Conservation (phyloP, 805 yeast species). For the Metschnikowia amazonensis region DNA sequence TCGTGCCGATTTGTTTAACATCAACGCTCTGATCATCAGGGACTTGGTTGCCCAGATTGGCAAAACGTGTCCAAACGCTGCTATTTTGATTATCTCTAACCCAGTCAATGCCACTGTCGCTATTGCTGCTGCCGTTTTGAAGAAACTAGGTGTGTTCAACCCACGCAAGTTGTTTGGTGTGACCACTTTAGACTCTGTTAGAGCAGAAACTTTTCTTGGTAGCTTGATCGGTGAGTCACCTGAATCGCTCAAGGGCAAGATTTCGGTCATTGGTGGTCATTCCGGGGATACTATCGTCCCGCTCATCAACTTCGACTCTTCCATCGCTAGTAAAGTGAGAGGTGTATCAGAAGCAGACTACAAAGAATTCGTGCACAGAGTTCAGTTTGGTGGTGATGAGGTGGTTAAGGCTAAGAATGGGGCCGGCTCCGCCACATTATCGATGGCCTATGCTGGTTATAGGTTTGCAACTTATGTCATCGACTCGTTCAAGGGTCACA, state of each 20-base stretch:
- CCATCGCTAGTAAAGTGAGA: slow-evolving; percentile 19
- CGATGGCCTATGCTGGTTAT: slow-evolving; percentile 24
- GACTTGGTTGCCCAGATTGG: slow-evolving; percentile 42
- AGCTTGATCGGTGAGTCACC: slow-evolving; percentile 33
- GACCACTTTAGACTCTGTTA: slow-evolving; percentile 43
- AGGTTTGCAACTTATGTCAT: slow-evolving; percentile 18
- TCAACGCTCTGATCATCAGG: slow-evolving; percentile 43
- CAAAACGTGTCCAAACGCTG: slow-evolving; percentile 37
- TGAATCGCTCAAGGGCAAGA: slow-evolving; percentile 32
- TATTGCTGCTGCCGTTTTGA: slow-evolving; percentile 47
- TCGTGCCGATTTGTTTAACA: slow-evolving; percentile 44
- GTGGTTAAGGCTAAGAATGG: slow-evolving; percentile 23
- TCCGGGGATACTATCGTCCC: slow-evolving; percentile 48
- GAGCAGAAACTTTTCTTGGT: slow-evolving; percentile 46
- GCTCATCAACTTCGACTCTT: slow-evolving; percentile 23
- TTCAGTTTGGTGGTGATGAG: slow-evolving; percentile 22
- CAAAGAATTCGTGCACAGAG: slow-evolving; percentile 18
- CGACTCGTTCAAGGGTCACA: slow-evolving; percentile 11
- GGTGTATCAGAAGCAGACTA: slow-evolving; percentile 17
- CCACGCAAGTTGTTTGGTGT: slow-evolving; percentile 45
- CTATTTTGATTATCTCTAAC: slow-evolving; percentile 44
- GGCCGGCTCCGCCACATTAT: slow-evolving; percentile 21
- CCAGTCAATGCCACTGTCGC: slow-evolving; percentile 47
- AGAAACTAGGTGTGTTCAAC: slow-evolving; percentile 44
- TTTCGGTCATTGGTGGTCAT: slow-evolving; percentile 45